A percentile compares a stretch with the other conserved stretches of the same genome.
These are phyloP conservation scores for Cornus suecica DNA, from an alignment of 148 eudicot species.

Conservation along the genomic window DNA sequence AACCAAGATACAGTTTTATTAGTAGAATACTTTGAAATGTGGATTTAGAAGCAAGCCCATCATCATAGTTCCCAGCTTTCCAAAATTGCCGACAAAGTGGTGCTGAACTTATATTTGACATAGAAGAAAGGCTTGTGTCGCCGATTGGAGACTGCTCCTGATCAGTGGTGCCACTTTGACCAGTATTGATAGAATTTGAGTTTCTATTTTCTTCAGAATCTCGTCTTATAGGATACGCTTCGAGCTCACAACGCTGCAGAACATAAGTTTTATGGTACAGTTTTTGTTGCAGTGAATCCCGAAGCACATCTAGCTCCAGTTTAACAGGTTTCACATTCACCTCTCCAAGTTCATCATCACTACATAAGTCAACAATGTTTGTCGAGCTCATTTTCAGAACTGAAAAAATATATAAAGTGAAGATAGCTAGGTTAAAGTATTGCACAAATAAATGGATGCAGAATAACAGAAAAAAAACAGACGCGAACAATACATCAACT, in stretches of 20 bases:
- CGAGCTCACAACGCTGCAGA: slow-evolving; percentile 4
- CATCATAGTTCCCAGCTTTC: slow-evolving; percentile 83
- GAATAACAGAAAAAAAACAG: background rate
- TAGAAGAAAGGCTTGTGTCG: slow-evolving; percentile 45
- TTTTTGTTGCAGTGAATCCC: slow-evolving; percentile 23
- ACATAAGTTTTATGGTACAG: slow-evolving; percentile 20
- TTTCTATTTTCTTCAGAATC: slow-evolving; percentile 35
- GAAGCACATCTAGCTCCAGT: slow-evolving; percentile 29
- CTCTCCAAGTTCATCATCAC: slow-evolving; percentile 33
- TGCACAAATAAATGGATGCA: background rate
- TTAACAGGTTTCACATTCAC: slow-evolving; percentile 35
- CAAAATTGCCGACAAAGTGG: slow-evolving; percentile 94
- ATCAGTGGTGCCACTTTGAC: slow-evolving; percentile 38
- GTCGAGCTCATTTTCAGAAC: slow-evolving; percentile 9
- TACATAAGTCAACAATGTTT: slow-evolving; percentile 16
- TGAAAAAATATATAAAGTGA: background rate
- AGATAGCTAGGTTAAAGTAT: background rate
- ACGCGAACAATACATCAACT: background rate
- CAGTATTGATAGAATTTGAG: slow-evolving; percentile 27
- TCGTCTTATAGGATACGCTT: slow-evolving; percentile 28
- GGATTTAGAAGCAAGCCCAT: slow-evolving; percentile 40
- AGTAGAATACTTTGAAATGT: slow-evolving; percentile 45
- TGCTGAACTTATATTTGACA: slow-evolving; percentile 59
- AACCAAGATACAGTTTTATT: slow-evolving; percentile 8
- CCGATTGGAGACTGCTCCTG: slow-evolving; percentile 36